phyloP scores from a whole-genome alignment of 495 filamentous ascomycete species.

The Corynascus novoguineensis region DNA sequence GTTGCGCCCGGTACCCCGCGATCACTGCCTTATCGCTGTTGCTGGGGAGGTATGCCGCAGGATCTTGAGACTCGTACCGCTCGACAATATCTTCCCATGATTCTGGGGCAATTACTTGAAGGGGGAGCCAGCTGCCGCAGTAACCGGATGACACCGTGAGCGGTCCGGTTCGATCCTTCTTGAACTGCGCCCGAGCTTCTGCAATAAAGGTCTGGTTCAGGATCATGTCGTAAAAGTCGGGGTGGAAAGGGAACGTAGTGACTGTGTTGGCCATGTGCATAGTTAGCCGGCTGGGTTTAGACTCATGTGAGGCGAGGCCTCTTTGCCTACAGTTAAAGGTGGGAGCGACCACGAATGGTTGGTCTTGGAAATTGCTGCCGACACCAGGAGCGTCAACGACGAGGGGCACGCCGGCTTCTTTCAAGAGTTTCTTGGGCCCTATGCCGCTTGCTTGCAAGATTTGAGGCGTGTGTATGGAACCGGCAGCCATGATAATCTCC shows the following conservation, averaged over 20 bases:
- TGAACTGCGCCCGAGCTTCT: conserved; percentile 32
- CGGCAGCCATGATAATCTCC: conserved; percentile 55
- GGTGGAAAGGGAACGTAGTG: conserved; percentile 28
- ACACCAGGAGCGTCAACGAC: conserved; percentile 48
- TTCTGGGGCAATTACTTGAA: conserved; percentile 35
- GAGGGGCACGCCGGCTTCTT: conserved; percentile 36
- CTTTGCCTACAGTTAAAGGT: conserved; percentile 25
- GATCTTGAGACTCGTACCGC: conserved; percentile 35
- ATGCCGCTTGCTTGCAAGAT: conserved; percentile 51
- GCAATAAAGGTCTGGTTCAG: conserved; percentile 33
- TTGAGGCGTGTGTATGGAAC: conserved; percentile 51
- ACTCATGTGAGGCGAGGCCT: too few species aligned
- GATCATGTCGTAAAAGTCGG: conserved; percentile 27
- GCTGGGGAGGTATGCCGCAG: conserved; percentile 31
- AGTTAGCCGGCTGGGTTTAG: not conserved
- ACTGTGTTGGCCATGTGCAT: conserved; percentile 17
- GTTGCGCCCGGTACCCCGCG: conserved; percentile 40
- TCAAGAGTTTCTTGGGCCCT: conserved; percentile 42
- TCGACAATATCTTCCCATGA: conserved; percentile 30
- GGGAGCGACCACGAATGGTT: conserved; percentile 32
- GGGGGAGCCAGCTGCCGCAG: conserved; percentile 33
- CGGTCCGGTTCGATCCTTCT: conserved; percentile 32
- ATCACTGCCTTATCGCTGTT: conserved; percentile 31
- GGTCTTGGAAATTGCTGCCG: conserved; percentile 54
- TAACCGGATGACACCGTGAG: conserved; percentile 37